Percentiles rank a stretch among this genome's conserved stretches.
Evolutionary conservation across 345 rosid species (phyloP).

Genomic region (Eutrema heterophyllum): DNA sequence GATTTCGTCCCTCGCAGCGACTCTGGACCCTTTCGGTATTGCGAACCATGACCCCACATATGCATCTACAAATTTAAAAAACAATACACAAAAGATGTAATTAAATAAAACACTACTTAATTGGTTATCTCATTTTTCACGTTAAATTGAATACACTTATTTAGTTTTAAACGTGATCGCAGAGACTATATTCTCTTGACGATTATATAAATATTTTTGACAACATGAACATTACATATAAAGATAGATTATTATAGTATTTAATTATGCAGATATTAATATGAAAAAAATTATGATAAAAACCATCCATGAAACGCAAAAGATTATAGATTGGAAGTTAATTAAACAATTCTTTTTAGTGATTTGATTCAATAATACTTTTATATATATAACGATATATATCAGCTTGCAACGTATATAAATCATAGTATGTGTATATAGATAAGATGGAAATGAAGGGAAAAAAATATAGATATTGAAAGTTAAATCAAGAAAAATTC

Average conservation of each 20-base stretch:
- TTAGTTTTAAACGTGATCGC: too few species aligned
- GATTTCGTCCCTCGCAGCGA: conserved; percentile 70
- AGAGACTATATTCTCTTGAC: too few species aligned
- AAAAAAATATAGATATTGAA: neutral
- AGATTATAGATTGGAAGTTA: neutral
- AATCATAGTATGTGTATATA: neutral
- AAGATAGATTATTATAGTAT: too few species aligned
- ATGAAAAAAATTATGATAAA: too few species aligned
- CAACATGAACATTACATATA: too few species aligned
- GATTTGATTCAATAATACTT: neutral
- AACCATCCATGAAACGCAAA: neutral
- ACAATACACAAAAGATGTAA: neutral
- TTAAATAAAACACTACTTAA: neutral
- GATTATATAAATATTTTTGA: too few species aligned
- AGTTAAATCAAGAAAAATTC: neutral
- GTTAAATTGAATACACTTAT: neutral
- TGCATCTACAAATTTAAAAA: conserved; percentile 52
- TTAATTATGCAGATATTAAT: too few species aligned
- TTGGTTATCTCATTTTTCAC: neutral
- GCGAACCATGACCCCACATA: conserved; percentile 97
- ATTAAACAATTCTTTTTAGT: neutral
- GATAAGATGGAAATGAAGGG: neutral
- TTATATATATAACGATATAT: neutral
- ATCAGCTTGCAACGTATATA: neutral
- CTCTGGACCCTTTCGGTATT: conserved; percentile 81